Evolutionary conservation across 371 early-diverging fungal genomes (phyloP).

Genomic region (Mucor indicus): DNA sequence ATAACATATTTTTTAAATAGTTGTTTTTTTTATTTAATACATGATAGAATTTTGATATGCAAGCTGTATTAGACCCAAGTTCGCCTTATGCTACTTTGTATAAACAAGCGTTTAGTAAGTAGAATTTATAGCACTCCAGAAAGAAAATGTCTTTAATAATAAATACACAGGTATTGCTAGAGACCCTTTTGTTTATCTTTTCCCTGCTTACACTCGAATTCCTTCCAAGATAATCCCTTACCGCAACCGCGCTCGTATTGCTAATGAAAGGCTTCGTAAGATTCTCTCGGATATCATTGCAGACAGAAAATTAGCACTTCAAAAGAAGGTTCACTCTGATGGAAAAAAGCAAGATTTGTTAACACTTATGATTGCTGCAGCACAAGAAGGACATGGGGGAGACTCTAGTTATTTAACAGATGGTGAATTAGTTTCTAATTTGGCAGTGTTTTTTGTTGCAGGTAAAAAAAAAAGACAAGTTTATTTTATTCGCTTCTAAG

Average conservation of each 20-base stretch:
- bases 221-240: conserved; percentile 23
- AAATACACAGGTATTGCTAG: conserved; percentile 8
- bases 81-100: conserved; percentile 15
- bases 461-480: neutral
- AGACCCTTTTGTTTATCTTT: conserved; percentile 18
- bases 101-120: conserved; percentile 26
- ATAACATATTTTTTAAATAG: neutral
- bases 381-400: conserved; percentile 7
- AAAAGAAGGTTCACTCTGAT: neutral
- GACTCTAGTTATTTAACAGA: conserved; percentile 12
- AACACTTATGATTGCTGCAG: conserved; percentile 38
- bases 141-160: neutral
- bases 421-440: conserved; percentile 16
- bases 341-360: conserved; percentile 33
- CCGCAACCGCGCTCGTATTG: conserved; percentile 14
- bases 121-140: neutral
- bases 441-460: conserved; percentile 41
- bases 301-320: conserved; percentile 8
- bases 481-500: too few species aligned
- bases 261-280: conserved; percentile 10
- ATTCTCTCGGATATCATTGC: conserved; percentile 16
- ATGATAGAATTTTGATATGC: conserved; percentile 4
- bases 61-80: conserved; percentile 5
- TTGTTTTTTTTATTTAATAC: neutral
- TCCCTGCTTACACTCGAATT: conserved; percentile 22